These are phyloP conservation scores for Sugiyamaella sp. DNA, from an alignment of 1,139 yeast species.

Conservation along the genomic window DNA sequence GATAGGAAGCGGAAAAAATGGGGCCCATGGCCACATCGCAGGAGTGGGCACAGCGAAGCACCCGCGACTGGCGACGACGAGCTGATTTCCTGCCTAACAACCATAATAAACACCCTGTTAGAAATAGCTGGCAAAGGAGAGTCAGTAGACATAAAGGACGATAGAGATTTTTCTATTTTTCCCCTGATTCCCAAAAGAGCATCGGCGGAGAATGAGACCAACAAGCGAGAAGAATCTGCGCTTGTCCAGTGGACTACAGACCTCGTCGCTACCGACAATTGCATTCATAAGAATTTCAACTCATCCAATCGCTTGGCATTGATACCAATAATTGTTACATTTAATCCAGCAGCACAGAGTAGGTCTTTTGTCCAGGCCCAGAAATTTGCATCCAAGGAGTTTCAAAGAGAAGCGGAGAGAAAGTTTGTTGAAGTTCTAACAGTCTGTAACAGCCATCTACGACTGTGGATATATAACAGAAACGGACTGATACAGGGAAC, in stretches of 20 bases:
- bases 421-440: constrained; percentile 15
- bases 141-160: constrained; percentile 8
- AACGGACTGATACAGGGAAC: constrained; percentile 6
- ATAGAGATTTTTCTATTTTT: constrained; percentile 11
- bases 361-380: constrained; percentile 6
- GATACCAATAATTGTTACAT: constrained; percentile 11
- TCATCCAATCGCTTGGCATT: neutral
- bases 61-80: neutral
- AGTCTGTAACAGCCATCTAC: neutral
- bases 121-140: constrained; percentile 13
- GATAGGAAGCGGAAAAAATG: constrained; percentile 14
- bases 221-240: no score
- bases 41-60: neutral
- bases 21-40: constrained; percentile 17
- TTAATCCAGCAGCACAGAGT: constrained; percentile 6
- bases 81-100: constrained; percentile 1
- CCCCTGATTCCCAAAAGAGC: neutral
- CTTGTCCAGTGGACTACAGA: neutral
- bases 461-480: constrained; percentile 15
- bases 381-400: neutral
- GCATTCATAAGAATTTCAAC: neutral
- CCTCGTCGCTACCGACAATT: neutral
- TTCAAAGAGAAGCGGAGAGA: neutral
- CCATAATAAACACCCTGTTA: constrained; percentile 5
- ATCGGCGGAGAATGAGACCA: neutral